Base-by-base conservation (phyloP, 1,139 yeast genomes). In the Oligophagozyma castellii region DNA sequence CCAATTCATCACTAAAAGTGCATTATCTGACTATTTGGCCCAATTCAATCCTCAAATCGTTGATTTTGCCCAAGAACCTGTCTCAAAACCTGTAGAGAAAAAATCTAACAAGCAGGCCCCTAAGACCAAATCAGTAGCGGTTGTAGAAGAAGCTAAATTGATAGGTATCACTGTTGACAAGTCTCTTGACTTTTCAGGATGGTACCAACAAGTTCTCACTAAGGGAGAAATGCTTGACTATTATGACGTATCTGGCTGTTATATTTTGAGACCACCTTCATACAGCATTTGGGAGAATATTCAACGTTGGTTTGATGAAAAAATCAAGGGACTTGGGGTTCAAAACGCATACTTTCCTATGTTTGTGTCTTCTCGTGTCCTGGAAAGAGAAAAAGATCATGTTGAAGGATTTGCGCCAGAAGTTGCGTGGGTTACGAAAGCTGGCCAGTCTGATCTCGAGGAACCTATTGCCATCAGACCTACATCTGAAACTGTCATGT, bases 401-500 rank as follows among this genome's bases (percentile, higher is more conserved):
- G 76, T 92, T 48, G 98, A 92, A 60, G 99, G 99, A 22, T 92
- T 92, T 57, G 98, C 99, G 29, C 98, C 99, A 18, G 99, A 92
- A 61, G 99, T 92, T 34, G 99, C 99, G 14, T 92, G 99, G 99
- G 98, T 92, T 42, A 92, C 99, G 36, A 73, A 67, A 50, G 99
- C 99, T 29, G 99, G 99, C 48, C 59, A 63, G 29, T 79, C 94
- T 18, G 96, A 89, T 30, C 69, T 92, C 46, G 98, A 92, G 33
- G 98, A 92, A 63, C 98, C 94, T 46, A 81, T 92, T 51, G 99
- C 99, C 37, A 89, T 92, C 46, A 80, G 99, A 65, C 99, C 99
- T 48, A 92, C 99, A 27, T 84, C 96, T 12, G 99, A 92, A 60
- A 92, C 99, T 29, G 98, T 89, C 56, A 92, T 92, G 98, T 92